Evolutionary conservation across 2,329 filamentous ascomycete species (phyloP), one percentile per base, ranked within the genome.

Genomic region (Neonectria punicea): DNA sequence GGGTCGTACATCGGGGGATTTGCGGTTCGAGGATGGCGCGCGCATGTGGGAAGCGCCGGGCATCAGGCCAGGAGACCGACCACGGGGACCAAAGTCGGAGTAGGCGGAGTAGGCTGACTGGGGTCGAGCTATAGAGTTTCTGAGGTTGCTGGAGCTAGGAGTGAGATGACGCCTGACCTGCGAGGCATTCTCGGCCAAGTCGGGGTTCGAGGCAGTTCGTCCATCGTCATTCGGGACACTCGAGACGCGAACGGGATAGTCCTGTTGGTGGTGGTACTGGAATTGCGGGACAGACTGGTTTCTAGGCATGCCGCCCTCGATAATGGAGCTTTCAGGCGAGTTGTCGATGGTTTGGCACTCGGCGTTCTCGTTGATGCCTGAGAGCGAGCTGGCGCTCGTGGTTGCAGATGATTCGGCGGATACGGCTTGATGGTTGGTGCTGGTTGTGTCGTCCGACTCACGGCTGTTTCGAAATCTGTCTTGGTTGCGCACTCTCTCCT

Each of bases 71-170:
- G 87, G 87, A 14, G 88, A 90, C 36, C 91, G 88, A 36, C 90
- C 90, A 57, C 90, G 87, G 36, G 82, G 80, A 30, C 86, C 86
- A 66, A 89, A 80, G 53, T 97, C 93, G 16, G 92, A 93, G 53
- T 87, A 87, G 14, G 87, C 84, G 2, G 93, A 96, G 78, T 94
- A 94, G 5, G 90, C 84, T 13, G 94, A 97, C 25, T 85, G 85
- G 5, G 94, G 94, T 56, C 94, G 86, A 44, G 87, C 86, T 67
- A 92, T 76, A 14, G 87, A 88, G 64, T 83, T 88, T 73, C 84
- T 82, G 69, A 86, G 82, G 72, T 83, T 82, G 72, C 83, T 81
- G 13, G 86, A 85, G 49, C 79, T 88, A 25, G 87, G 89, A 3
- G 89, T 89, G 39, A 93, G 80, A 76, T 91, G 88, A 51, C 89